Base-by-base conservation (phyloP, 2,329 filamentous ascomycete genomes). In the Cladosporium austrohemisphaericum region DNA sequence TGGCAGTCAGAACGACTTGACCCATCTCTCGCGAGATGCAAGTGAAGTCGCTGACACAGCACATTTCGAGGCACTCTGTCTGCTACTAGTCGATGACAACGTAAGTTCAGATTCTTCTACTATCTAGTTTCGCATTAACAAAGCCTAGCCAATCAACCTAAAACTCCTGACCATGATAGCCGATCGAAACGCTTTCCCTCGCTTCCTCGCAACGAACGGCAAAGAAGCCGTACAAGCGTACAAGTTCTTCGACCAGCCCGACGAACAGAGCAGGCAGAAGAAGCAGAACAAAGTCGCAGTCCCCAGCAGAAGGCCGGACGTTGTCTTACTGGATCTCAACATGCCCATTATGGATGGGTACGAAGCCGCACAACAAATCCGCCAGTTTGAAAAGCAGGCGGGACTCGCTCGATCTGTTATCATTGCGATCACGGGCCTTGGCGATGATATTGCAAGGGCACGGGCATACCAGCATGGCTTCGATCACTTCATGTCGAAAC, bases 311-410 rank as follows among this genome's bases (percentile, higher is more conserved):
- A 25, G 31, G 20, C 31, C 45, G 8, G 68, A 70, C 23, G 68
- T 76, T 36, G 69, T 77, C 4, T 68, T 78, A 4, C 77, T 79
- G 73, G 75, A 66, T 37, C 58, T 66, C 46, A 60, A 56, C 44
- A 66, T 66, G 64, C 63, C 64, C 3, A 37, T 59, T 2, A 50
- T 65, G 10, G 56, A 65, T 41, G 64, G 64, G 9, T 66, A 65
- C 46, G 65, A 67, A 53, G 65, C 65, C 2, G 61, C 63, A 3
- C 57, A 61, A 5, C 50, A 57, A 13, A 68, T 68, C 5, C 56
- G 65, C 9, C 55, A 53, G 1, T 62, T 62, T 32, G 65, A 68
- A 41, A 54, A 58, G 22, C 51, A 58, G 14, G 53, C 54, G 13
- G 53, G 52, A 2, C 52, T 26, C 22, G 40, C 22, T 53, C 55